phyloP scores from a whole-genome alignment of 768 basidiomycete species.

The Hygrocybe coccinea region DNA sequence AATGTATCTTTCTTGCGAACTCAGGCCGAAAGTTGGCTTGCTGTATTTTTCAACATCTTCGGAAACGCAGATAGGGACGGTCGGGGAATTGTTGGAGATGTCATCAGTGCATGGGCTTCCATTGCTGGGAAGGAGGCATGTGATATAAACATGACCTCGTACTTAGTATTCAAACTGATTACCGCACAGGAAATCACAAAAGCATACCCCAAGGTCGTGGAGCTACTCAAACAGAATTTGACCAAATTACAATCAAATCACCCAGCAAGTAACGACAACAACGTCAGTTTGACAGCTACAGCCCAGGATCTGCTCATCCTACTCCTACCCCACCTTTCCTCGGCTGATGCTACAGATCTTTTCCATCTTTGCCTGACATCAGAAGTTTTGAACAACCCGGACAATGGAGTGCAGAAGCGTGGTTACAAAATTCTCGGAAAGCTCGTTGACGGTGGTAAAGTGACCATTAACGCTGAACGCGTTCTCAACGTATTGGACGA shows the following conservation, averaged over 20 bases:
- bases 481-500: conserved; percentile 65
- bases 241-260: conserved; percentile 31
- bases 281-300: conserved; percentile 51
- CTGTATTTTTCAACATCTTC: conserved; percentile 97
- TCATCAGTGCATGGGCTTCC: conserved; percentile 79
- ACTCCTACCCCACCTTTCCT: conserved; percentile 69
- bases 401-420: conserved; percentile 92
- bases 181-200: conserved; percentile 60
- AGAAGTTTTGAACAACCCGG: conserved; percentile 67
- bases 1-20: conserved; percentile 70
- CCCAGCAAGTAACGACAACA: conserved; percentile 31
- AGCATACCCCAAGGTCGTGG: conserved; percentile 74
- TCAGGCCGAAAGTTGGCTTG: conserved; percentile 89
- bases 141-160: background rate
- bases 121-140: conserved; percentile 69
- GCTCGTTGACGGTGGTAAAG: conserved; percentile 60
- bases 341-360: conserved; percentile 54
- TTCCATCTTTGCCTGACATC: conserved; percentile 65
- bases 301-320: conserved; percentile 83
- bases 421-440: conserved; percentile 84
- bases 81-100: conserved; percentile 77
- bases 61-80: conserved; percentile 72
- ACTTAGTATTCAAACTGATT: background rate
- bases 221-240: conserved; percentile 65
- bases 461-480: conserved; percentile 48